These are phyloP conservation scores for Tricholoma matsutake DNA, from an alignment of 768 basidiomycete species.

Conservation along the genomic window DNA sequence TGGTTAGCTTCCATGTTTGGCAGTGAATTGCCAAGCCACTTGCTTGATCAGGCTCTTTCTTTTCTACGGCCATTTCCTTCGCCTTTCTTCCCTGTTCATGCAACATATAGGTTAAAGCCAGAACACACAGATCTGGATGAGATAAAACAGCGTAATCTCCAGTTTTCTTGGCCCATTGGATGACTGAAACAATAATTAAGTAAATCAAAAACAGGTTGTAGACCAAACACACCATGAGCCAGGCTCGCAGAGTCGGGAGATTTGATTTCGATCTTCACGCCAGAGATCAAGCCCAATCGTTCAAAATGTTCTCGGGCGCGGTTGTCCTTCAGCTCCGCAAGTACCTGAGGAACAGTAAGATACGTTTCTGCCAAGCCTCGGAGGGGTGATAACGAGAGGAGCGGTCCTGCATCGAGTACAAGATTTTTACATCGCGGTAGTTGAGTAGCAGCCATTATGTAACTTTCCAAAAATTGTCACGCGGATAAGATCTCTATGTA, in stretches of 20 bases:
- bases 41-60: constrained; percentile 23
- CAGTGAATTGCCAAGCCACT: not conserved
- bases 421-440: constrained; percentile 65
- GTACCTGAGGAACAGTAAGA: constrained; percentile 85
- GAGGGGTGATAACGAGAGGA: constrained; percentile 85
- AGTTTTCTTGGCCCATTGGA: constrained; percentile 89
- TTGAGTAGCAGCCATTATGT: constrained; percentile 17
- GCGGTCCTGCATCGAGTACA: constrained; percentile 91
- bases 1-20: constrained; percentile 14
- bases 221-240: constrained; percentile 46
- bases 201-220: not conserved
- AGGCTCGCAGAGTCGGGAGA: constrained; percentile 70
- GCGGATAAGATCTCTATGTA: not conserved
- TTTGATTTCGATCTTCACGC: constrained; percentile 70
- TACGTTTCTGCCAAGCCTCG: constrained; percentile 86
- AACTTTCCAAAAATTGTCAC: not conserved
- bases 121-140: constrained; percentile 83
- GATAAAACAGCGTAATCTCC: constrained; percentile 95
- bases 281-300: constrained; percentile 68
- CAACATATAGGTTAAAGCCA: constrained; percentile 84
- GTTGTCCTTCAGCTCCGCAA: constrained; percentile 86
- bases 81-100: constrained; percentile 50
- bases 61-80: constrained; percentile 23
- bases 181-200: constrained; percentile 50
- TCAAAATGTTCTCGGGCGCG: constrained; percentile 86